Evolutionary conservation across 2,329 filamentous ascomycete species (phyloP).

Genomic region (Penicillium janthinellum): DNA sequence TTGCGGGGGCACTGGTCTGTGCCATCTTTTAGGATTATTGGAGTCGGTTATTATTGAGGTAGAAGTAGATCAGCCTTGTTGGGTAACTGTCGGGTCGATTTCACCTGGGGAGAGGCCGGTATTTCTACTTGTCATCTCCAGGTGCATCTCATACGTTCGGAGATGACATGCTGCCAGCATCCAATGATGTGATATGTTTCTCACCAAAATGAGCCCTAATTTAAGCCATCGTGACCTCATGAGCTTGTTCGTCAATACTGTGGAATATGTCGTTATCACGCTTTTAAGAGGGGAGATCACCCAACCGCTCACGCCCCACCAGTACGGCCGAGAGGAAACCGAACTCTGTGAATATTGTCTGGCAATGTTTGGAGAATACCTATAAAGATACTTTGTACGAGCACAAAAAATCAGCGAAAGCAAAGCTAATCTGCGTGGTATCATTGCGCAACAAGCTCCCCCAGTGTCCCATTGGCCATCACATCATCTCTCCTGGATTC

Average conservation of each 20-base stretch:
- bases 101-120: not conserved
- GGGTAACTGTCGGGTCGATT: not conserved
- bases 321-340: not conserved
- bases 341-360: not conserved
- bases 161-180: constrained; percentile 18
- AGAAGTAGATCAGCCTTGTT: not conserved
- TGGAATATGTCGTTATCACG: constrained; percentile 24
- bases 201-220: not conserved
- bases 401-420: not conserved
- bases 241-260: constrained; percentile 16
- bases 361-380: not conserved
- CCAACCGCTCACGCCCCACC: not conserved
- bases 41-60: not conserved
- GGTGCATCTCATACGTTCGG: not conserved
- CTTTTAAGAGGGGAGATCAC: not conserved
- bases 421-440: not conserved
- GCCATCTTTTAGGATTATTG: constrained; percentile 14
- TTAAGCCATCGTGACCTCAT: constrained; percentile 3
- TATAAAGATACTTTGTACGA: not conserved
- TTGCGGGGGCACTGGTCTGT: constrained; percentile 21
- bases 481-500: not conserved
- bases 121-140: constrained; percentile 11
- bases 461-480: not conserved
- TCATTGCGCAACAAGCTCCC: constrained; percentile 1
- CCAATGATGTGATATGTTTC: constrained; percentile 18